phyloP scores from a whole-genome alignment of 768 basidiomycete species.

The Crassisporium funariophilum region DNA sequence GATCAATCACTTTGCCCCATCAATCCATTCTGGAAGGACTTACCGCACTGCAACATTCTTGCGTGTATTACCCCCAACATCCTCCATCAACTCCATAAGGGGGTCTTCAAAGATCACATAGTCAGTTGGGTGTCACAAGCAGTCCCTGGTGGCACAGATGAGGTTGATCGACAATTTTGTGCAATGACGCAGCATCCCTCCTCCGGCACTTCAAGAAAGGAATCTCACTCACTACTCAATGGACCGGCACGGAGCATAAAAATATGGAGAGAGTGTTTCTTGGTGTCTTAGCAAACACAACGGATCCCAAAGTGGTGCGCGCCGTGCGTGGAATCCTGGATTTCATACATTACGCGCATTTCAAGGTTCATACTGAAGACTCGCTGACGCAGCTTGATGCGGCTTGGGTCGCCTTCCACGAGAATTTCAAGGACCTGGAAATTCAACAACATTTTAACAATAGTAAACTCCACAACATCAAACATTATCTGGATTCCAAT shows the following conservation, averaged over 20 bases:
- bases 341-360: constrained; percentile 38
- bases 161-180: constrained; percentile 9
- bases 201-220: constrained; percentile 46
- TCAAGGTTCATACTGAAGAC: constrained; percentile 26
- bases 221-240: constrained; percentile 40
- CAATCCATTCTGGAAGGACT: constrained; percentile 41
- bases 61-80: constrained; percentile 41
- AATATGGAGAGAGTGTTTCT: constrained; percentile 38
- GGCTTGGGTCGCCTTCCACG: constrained; percentile 30
- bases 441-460: constrained; percentile 38
- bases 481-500: constrained; percentile 34
- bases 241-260: constrained; percentile 46
- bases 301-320: constrained; percentile 16
- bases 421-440: constrained; percentile 27
- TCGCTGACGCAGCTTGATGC: constrained; percentile 25
- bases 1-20: constrained; percentile 14
- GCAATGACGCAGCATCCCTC: constrained; percentile 10
- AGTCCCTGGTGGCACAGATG: constrained; percentile 6
- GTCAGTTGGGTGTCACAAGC: constrained; percentile 32
- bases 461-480: constrained; percentile 36
- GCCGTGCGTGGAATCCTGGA: constrained; percentile 31
- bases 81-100: constrained; percentile 54
- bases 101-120: constrained; percentile 48
- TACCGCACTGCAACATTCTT: constrained; percentile 46
- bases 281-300: constrained; percentile 28